Percentiles rank a stretch among this genome's conserved stretches.
These are phyloP conservation scores for Acaromyces ingoldii DNA, from an alignment of 1,284 basidiomycete species.

Conservation along the genomic window DNA sequence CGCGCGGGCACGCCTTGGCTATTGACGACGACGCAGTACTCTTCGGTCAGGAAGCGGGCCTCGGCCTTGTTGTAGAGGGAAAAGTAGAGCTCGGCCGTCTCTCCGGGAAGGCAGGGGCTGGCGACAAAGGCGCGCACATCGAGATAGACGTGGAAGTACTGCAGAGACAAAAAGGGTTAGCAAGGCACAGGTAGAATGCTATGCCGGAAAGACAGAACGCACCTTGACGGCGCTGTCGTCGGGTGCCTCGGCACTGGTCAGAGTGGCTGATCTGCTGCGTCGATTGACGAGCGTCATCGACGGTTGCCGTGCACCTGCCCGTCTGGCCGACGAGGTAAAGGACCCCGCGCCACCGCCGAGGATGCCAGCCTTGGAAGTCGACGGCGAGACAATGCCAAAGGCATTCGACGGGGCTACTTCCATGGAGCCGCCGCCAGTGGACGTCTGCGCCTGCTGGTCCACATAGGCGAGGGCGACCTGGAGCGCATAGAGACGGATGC, in stretches of 20 bases:
- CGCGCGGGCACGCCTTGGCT: slow-evolving; percentile 81
- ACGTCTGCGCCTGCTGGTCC: slow-evolving; percentile 25
- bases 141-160: slow-evolving; percentile 67
- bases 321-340: too few species aligned
- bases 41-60: slow-evolving; percentile 81
- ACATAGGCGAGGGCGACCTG: slow-evolving; percentile 51
- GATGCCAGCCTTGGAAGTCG: slow-evolving; percentile 27
- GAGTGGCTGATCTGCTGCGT: too few species aligned
- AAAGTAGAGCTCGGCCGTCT: slow-evolving; percentile 88
- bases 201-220: too few species aligned
- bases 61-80: slow-evolving; percentile 83
- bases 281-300: too few species aligned
- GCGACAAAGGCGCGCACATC: slow-evolving; percentile 88
- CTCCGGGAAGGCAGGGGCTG: slow-evolving; percentile 78
- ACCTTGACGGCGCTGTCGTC: too few species aligned
- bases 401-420: slow-evolving; percentile 34
- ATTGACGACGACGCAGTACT: slow-evolving; percentile 82
- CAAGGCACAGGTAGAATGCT: background rate
- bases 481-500: slow-evolving; percentile 46
- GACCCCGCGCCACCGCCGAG: slow-evolving; percentile 8
- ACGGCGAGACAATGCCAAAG: slow-evolving; percentile 32
- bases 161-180: slow-evolving; percentile 8
- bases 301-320: too few species aligned
- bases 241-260: too few species aligned
- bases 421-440: slow-evolving; percentile 3